Evolutionary conservation across 768 basidiomycete species (phyloP), one percentile per base, ranked within the genome.

Genomic region (Pleurotus djamor): DNA sequence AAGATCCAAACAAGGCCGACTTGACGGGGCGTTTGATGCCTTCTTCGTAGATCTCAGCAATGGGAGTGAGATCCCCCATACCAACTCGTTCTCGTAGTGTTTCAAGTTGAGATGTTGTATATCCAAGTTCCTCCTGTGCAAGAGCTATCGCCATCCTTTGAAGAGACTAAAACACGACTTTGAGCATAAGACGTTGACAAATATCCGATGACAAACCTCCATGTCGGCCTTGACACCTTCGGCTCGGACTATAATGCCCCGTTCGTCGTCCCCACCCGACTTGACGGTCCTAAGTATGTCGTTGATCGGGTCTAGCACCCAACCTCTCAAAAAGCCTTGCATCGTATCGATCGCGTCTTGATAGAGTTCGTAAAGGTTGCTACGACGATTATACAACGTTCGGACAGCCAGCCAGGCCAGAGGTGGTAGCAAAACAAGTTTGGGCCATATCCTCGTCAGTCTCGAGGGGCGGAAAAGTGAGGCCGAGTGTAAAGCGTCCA

Each of bases 91-190:
- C 68, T 0, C 89, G 83, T 13, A 98, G 75, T 6, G 72, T 77
- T 3, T 76, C 79, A n/a, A 97, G 79, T 65, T 94, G 88, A 4
- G 75, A 73, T 4, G 83, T 73, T 1, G 76, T 75, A 60, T 92
- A 89, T 28, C 82, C 73, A 45, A 96, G 78, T 67, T 91, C 86
- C 64, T 98, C 96, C 59, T 81, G 79, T 1, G 92, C 94, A 2
- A 98, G 80, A 14, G 92, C 82, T 3, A 95, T 74, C 3, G 92
- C 85, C 96, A 98, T 98, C 32, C 96, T 83, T 71, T 98, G 92
- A 28, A 98, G 80, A 17, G 91, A 94, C 94, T 96, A 60, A 17
- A 59, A 8, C 16, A 45, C 32, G 5, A 32, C 43, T 17, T n/a
- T 33, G 54, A 48, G 54, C 17, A 43, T 45, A 14, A 36, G 50